Evolutionary conservation across 2,329 filamentous ascomycete species (phyloP).

Genomic region (Fusarium sp.): DNA sequence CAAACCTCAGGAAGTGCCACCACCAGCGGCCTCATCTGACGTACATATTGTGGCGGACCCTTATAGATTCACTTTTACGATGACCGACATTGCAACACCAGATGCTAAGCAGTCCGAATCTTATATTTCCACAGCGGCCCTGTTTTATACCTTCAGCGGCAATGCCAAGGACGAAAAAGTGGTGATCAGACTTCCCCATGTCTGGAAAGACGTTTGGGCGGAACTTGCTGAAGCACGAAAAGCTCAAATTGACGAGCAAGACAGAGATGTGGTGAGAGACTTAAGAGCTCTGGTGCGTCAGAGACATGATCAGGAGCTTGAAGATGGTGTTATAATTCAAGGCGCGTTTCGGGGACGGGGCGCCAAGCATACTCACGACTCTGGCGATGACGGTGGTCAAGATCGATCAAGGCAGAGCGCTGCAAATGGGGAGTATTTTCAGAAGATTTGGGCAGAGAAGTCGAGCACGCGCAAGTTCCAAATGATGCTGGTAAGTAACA

Average conservation of each 20-base stretch:
- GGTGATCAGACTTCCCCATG: conserved; percentile 77
- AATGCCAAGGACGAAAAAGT: conserved; percentile 88
- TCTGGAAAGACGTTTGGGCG: conserved; percentile 87
- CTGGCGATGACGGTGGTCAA: conserved; percentile 58
- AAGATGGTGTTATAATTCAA: conserved; percentile 79
- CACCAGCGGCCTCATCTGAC: conserved; percentile 48
- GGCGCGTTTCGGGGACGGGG: conserved; percentile 77
- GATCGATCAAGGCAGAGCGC: conserved; percentile 56
- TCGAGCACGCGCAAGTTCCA: conserved; percentile 71
- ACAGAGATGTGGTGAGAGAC: conserved; percentile 74
- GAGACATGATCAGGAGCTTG: conserved; percentile 74
- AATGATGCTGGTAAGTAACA: conserved; percentile 73
- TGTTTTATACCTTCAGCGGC: conserved; percentile 84
- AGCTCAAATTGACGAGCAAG: conserved; percentile 73
- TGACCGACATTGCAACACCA: conserved; percentile 78
- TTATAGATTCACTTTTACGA: conserved; percentile 73
- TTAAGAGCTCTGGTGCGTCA: conserved; percentile 77
- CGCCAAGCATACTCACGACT: conserved; percentile 59
- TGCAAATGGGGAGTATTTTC: conserved; percentile 60
- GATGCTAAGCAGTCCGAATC: conserved; percentile 85
- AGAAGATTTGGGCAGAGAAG: conserved; percentile 70
- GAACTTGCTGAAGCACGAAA: conserved; percentile 80
- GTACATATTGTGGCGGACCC: conserved; percentile 59
- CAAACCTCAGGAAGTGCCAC: conserved; percentile 70
- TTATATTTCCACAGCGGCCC: conserved; percentile 81